These are phyloP conservation scores for Sistotremastrum suecicum DNA, from an alignment of 768 basidiomycete species.

Conservation along the genomic window DNA sequence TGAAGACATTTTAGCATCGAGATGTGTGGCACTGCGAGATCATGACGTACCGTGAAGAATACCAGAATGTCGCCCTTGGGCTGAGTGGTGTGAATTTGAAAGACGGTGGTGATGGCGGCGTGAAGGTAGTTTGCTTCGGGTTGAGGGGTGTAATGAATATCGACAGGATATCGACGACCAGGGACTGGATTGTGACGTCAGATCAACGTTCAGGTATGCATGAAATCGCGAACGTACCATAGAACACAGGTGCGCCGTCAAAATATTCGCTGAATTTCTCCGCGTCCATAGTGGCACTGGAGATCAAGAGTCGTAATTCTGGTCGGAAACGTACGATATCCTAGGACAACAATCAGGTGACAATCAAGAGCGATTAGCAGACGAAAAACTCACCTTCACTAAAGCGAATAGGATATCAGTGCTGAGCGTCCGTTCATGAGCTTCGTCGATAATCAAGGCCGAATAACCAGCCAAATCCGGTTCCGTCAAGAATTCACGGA, in stretches of 20 bases:
- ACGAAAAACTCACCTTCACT: slow-evolving; percentile 67
- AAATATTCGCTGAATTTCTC: slow-evolving; percentile 98
- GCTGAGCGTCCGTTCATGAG: slow-evolving; percentile 93
- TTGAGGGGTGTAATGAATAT: slow-evolving; percentile 97
- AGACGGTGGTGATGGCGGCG: slow-evolving; percentile 95
- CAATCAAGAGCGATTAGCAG: slow-evolving; percentile 8
- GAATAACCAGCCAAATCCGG: slow-evolving; percentile 93
- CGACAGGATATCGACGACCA: slow-evolving; percentile 93
- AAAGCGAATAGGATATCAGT: slow-evolving; percentile 98
- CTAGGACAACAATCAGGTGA: slow-evolving; percentile 28
- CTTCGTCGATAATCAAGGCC: slow-evolving; percentile 94
- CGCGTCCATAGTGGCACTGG: slow-evolving; percentile 93
- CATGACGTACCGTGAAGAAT: slow-evolving; percentile 69
- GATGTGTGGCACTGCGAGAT: background rate
- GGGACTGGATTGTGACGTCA: slow-evolving; percentile 44
- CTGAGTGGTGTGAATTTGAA: slow-evolving; percentile 98
- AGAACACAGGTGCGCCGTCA: slow-evolving; percentile 90
- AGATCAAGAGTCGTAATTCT: slow-evolving; percentile 85
- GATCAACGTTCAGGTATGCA: slow-evolving; percentile 2
- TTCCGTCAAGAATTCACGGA: slow-evolving; percentile 94
- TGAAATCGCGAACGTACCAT: slow-evolving; percentile 36
- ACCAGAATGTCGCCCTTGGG: slow-evolving; percentile 96
- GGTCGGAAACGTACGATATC: slow-evolving; percentile 95
- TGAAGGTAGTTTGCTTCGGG: slow-evolving; percentile 99
- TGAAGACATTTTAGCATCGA: slow-evolving; percentile 13